Evolutionary conservation across 2,329 filamentous ascomycete genomes (phyloP).

Genomic region (Diaporthe citriasiana): DNA sequence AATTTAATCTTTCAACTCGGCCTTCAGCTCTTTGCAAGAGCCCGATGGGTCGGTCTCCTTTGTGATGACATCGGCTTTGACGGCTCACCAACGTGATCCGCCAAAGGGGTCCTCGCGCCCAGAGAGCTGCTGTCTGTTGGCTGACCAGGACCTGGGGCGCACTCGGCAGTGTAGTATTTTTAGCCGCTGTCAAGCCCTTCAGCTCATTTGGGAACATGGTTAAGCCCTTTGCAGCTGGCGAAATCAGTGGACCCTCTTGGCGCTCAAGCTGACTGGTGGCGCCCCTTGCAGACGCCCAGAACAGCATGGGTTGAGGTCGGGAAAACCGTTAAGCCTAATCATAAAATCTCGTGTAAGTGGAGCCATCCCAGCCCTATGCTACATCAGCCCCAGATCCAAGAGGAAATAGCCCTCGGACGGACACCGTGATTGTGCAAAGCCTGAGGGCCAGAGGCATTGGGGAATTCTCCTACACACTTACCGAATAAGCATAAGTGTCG

Average conservation of each 20-base stretch:
- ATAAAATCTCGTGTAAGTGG: constrained; percentile 33
- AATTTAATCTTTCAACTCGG: constrained; percentile 23
- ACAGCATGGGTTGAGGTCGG: constrained; percentile 14
- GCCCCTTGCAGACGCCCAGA: constrained; percentile 1
- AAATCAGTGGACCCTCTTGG: constrained; percentile 14
- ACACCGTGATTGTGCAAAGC: constrained; percentile 14
- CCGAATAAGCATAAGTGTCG: constrained; percentile 32
- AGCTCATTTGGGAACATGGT: constrained; percentile 12
- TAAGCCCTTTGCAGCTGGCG: constrained; percentile 31
- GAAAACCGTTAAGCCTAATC: constrained; percentile 21
- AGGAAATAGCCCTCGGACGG: constrained; percentile 26
- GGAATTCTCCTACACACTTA: constrained; percentile 15
- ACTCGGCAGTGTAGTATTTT: constrained; percentile 19
- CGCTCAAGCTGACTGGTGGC: constrained; percentile 11
- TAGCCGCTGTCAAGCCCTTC: constrained; percentile 25
- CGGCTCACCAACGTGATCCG: constrained; percentile 9
- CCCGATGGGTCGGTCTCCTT: constrained; percentile 16
- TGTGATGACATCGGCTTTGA: constrained; percentile 14
- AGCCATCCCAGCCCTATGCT: constrained; percentile 29
- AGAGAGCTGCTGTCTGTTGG: not conserved
- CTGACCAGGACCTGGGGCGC: constrained; percentile 3
- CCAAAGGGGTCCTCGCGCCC: constrained; percentile 14
- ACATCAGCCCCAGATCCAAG: constrained; percentile 25
- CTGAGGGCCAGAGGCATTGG: not conserved
- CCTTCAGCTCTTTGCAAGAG: not conserved